A percentile compares a stretch with the other conserved stretches of the same genome.
Conservation (phyloP, 495 filamentous ascomycete species). For the Neurospora sp. region DNA sequence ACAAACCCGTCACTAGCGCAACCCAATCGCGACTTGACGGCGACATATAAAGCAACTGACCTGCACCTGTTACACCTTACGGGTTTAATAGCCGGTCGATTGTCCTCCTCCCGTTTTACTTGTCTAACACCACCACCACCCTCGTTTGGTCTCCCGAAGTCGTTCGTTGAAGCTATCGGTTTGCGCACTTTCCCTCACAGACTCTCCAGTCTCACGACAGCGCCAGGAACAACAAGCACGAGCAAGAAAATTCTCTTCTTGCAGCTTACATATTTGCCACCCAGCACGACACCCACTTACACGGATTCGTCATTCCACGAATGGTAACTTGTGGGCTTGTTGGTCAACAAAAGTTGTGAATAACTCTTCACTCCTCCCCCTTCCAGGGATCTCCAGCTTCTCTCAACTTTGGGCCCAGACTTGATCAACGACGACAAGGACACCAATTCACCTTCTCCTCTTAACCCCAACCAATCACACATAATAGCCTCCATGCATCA, state of each 20-base stretch:
- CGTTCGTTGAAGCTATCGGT: not conserved
- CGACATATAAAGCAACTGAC: slow-evolving; percentile 1
- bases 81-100: not conserved
- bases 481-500: slow-evolving; percentile 32
- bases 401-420: not conserved
- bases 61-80: not conserved
- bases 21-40: not conserved
- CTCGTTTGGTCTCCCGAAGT: not conserved
- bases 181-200: not conserved
- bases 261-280: slow-evolving; percentile 27
- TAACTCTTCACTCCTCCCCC: slow-evolving; percentile 2
- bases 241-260: slow-evolving; percentile 20
- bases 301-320: slow-evolving; percentile 4
- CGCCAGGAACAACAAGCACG: not conserved
- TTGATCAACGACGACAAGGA: not conserved
- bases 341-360: slow-evolving; percentile 1
- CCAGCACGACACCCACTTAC: slow-evolving; percentile 5
- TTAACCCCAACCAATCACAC: slow-evolving; percentile 18
- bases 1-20: not conserved
- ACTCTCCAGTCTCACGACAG: not conserved
- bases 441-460: not conserved
- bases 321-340: slow-evolving; percentile 3
- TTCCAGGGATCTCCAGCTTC: not conserved
- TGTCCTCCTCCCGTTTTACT: not conserved
- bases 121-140: not conserved